Evolutionary conservation across 441 rosid genomes (phyloP).

Genomic region (Biscutella auriculata): DNA sequence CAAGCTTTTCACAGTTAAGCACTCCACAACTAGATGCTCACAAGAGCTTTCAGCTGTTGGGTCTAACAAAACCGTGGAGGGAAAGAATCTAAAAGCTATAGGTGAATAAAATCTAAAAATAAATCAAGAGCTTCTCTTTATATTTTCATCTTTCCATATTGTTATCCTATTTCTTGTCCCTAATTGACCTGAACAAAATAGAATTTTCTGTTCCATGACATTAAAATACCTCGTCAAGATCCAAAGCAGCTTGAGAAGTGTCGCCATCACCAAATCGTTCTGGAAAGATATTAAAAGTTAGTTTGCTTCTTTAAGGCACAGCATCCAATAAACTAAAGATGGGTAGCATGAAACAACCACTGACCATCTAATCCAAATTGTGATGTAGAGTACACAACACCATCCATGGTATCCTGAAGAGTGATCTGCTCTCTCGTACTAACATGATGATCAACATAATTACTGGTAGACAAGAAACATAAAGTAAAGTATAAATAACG

Average conservation of each 20-base stretch:
- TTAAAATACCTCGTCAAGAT: constrained; percentile 83
- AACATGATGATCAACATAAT: constrained; percentile 89
- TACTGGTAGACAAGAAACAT: constrained; percentile 41
- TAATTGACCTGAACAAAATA: constrained; percentile 1
- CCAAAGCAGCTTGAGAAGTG: constrained; percentile 79
- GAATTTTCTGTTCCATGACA: not conserved
- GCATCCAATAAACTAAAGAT: not conserved
- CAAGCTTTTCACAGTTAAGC: not conserved
- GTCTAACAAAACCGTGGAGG: not conserved
- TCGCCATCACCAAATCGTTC: constrained; percentile 99
- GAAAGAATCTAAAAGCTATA: not conserved
- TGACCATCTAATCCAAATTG: constrained; percentile 96
- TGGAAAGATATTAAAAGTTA: constrained; percentile 29
- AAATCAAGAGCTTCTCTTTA: not conserved
- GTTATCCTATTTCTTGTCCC: constrained; percentile 1
- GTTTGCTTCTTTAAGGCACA: constrained; percentile 6
- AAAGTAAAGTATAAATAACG: not conserved
- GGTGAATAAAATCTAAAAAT: constrained; percentile 1
- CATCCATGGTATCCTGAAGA: constrained; percentile 97
- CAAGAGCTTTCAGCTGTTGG: constrained; percentile 3
- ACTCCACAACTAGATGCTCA: constrained; percentile 11
- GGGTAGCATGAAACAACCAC: constrained; percentile 23
- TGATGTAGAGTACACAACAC: constrained; percentile 82
- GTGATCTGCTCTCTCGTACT: constrained; percentile 98
- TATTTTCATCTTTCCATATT: not conserved